Base-by-base conservation (phyloP, 1,284 basidiomycete genomes). In the Vanrija pseudolonga region DNA sequence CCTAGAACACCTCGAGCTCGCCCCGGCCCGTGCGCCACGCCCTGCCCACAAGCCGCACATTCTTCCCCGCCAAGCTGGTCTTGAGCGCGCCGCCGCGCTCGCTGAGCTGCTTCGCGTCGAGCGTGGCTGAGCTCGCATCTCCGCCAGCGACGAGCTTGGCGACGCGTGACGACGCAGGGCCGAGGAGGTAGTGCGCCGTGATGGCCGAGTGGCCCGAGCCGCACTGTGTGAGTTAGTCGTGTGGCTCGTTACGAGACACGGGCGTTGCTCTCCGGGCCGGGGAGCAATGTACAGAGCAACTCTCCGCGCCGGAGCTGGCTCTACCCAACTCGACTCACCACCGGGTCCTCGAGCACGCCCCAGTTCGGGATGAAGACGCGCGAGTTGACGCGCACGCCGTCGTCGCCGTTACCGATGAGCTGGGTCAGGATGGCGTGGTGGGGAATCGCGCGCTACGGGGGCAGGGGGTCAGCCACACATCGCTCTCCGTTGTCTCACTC, bases 141-240 rank as follows among this genome's bases (percentile, higher is more conserved):
- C n/a, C n/a, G n/a, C n/a, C 36, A 17, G 15, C 36, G 14, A 37
- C 40, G 15, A 46, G 38, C 19, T 26, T 7, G 7, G n/a, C n/a
- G 20, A 50, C 17, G 22, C 58, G 51, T 9, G 50, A 45, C 2
- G 41, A 23, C 5, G 49, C 55, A 0, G 51, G 24, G 18, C 47
- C 40, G 6, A 26, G 19, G 53, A 71, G 62, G 54, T 69, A 71
- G 55, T 73, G 71, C 8, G 62, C 57, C 5, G 68, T 62, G 6
- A 73, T 53, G 40, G 59, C 61, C 17, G 71, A 62, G 50, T 73
- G 69, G 15, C 65, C 66, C 1, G 65, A 60, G 17, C 71, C 71
- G 11, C 65, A 68, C 69, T 72, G 54, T 8, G 11, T 9, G 23
- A 9, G 20, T 18, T 12, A 32, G 32, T n/a, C n/a, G n/a, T 32